Conservation (phyloP, 306 rosid species). For the Prunus armeniaca region DNA sequence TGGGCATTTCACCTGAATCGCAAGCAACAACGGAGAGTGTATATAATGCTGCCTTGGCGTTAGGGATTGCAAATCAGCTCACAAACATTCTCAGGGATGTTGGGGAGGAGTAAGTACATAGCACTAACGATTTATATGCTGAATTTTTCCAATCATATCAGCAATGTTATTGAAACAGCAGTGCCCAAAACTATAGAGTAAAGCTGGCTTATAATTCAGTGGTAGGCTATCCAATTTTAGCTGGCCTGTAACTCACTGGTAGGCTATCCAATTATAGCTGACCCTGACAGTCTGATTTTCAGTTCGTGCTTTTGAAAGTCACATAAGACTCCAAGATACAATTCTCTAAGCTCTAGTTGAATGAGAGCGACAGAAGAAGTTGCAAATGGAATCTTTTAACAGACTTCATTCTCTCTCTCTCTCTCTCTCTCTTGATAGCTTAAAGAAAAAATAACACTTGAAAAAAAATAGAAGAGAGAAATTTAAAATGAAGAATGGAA, state of each 20-base stretch:
- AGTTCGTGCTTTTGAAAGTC: background rate
- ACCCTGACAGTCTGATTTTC: background rate
- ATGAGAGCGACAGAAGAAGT: too few species aligned
- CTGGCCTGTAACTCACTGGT: too few species aligned
- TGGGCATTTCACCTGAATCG: slow-evolving; percentile 79
- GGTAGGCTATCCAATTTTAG: background rate
- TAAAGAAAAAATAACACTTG: background rate
- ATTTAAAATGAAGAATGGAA: background rate
- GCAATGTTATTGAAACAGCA: background rate
- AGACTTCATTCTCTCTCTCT: background rate
- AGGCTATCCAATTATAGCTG: too few species aligned
- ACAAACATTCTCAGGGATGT: slow-evolving; percentile 94
- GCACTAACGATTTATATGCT: background rate
- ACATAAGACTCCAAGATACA: background rate
- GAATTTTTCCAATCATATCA: background rate
- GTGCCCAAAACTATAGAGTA: background rate
- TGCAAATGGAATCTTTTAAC: too few species aligned
- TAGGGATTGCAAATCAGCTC: slow-evolving; percentile 94
- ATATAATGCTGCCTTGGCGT: slow-evolving; percentile 85
- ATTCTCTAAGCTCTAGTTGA: background rate
- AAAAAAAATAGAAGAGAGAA: background rate
- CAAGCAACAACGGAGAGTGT: slow-evolving; percentile 72
- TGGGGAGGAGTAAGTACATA: slow-evolving; percentile 80
- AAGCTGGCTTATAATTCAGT: background rate
- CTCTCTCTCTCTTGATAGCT: too few species aligned